phyloP scores from a whole-genome alignment of 2,329 filamentous ascomycete species.

The Chaetomium sp. region DNA sequence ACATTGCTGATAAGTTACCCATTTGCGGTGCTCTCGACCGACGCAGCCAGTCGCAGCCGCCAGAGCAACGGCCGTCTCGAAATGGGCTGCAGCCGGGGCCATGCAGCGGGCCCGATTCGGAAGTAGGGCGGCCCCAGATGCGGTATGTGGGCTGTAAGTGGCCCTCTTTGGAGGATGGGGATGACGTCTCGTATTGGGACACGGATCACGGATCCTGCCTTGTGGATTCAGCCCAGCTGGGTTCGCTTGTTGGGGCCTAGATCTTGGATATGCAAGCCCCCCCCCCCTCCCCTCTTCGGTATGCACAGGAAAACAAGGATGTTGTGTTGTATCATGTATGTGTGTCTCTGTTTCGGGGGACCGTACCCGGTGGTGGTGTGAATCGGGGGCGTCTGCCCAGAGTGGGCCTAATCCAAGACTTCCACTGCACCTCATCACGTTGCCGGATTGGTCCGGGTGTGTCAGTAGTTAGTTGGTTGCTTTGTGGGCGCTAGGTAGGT shows the following conservation, averaged over 20 bases:
- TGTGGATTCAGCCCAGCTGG: too few relatives aligned
- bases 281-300: neutral
- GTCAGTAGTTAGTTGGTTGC: neutral
- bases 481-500: neutral
- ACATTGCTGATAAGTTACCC: too few relatives aligned
- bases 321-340: neutral
- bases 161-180: neutral
- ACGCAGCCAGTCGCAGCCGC: constrained; percentile 2
- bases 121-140: constrained; percentile 22
- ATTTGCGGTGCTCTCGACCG: too few relatives aligned
- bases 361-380: neutral
- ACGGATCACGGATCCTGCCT: neutral
- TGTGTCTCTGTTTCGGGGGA: neutral
- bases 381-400: neutral
- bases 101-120: constrained; percentile 30
- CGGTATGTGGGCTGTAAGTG: neutral
- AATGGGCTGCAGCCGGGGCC: constrained; percentile 23
- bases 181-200: constrained; percentile 2
- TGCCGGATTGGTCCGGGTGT: neutral
- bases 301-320: neutral
- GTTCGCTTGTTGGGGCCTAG: neutral
- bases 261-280: too few relatives aligned
- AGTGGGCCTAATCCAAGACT: neutral
- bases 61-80: constrained; percentile 10
- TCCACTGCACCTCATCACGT: neutral